These are phyloP conservation scores for Fagus sylvatica DNA, from an alignment of 306 rosid species.

Conservation along the genomic window DNA sequence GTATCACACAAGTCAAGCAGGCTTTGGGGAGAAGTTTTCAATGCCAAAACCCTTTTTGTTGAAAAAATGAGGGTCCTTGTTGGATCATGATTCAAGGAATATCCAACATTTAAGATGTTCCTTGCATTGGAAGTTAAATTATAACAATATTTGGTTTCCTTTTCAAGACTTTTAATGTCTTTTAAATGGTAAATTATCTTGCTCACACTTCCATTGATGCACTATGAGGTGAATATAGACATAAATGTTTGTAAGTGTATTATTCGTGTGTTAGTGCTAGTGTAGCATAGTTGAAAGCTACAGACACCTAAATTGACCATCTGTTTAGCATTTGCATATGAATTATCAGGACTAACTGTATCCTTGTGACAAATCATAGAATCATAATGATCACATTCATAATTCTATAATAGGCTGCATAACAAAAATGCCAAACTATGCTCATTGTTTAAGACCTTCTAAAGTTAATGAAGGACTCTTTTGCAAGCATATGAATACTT, in stretches of 20 bases:
- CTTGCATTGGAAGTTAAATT: background rate
- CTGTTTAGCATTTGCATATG: background rate
- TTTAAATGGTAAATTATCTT: background rate
- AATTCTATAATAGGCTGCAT: background rate
- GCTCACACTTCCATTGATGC: background rate
- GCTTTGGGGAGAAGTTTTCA: background rate
- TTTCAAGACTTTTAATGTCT: background rate
- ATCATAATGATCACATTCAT: background rate
- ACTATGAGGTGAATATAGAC: background rate
- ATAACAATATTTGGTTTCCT: background rate
- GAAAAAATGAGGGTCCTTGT: background rate
- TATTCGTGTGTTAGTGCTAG: background rate
- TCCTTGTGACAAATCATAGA: background rate
- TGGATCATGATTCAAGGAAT: background rate
- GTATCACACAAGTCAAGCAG: background rate
- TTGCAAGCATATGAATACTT: background rate
- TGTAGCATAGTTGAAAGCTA: background rate
- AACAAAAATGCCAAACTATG: background rate
- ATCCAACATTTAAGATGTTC: background rate
- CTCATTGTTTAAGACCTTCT: background rate
- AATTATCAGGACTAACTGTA: background rate
- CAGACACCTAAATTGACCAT: background rate
- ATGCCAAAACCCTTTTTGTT: background rate
- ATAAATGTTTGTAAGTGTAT: background rate
- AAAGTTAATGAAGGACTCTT: background rate